Evolutionary conservation across 139 green algal genomes (phyloP).

Genomic region (Pleodorina starrii): DNA sequence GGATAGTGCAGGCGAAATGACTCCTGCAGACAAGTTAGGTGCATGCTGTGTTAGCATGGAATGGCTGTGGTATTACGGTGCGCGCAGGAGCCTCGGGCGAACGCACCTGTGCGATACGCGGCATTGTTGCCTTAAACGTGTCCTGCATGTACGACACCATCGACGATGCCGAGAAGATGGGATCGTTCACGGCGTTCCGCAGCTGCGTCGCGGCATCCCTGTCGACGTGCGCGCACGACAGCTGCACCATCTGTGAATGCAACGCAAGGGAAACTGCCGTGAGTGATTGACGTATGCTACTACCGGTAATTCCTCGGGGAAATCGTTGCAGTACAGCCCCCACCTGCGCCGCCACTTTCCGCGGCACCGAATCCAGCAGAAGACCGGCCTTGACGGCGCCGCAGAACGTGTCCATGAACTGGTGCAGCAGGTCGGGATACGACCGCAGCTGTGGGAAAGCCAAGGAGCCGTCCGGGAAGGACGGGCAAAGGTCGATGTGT

Average conservation of each 20-base stretch:
- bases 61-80: no score
- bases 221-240: background rate
- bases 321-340: no score
- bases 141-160: constrained; percentile 23
- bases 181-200: background rate
- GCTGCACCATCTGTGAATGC: constrained; percentile 34
- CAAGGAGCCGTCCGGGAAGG: no score
- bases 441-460: constrained; percentile 19
- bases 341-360: constrained; percentile 23
- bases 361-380: constrained; percentile 28
- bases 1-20: no score
- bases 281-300: no score
- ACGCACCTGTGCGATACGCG: constrained; percentile 29
- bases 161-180: constrained; percentile 19
- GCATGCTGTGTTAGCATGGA: no score
- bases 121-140: background rate
- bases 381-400: constrained; percentile 12
- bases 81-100: no score
- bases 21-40: no score
- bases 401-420: constrained; percentile 41
- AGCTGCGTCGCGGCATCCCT: background rate
- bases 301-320: no score
- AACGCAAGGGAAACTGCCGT: no score
- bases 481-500: no score
- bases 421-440: constrained; percentile 41